These are phyloP conservation scores for Globisporangium parvum DNA, from an alignment of 352 stramenopile species.

Conservation along the genomic window DNA sequence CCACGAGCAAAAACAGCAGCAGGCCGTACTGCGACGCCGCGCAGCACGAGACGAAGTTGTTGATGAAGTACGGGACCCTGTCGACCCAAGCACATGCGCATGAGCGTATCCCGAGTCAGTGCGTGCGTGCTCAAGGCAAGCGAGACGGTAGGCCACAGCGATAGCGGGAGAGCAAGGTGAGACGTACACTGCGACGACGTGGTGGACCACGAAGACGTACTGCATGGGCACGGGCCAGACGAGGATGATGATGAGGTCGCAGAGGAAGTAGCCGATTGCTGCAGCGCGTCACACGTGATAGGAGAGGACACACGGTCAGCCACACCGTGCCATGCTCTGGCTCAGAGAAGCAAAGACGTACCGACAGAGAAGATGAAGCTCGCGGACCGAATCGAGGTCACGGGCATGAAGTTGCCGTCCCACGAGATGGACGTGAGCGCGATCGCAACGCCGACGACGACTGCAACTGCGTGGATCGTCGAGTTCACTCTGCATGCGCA, in stretches of 20 bases:
- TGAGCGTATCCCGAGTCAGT: background rate
- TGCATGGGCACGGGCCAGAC: slow-evolving; percentile 73
- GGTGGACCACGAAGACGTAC: slow-evolving; percentile 71
- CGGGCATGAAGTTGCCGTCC: slow-evolving; percentile 57
- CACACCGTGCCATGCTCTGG: too few relatives aligned
- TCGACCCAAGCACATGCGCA: background rate
- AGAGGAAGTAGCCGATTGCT: slow-evolving; percentile 80
- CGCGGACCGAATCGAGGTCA: slow-evolving; percentile 62
- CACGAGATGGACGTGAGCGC: slow-evolving; percentile 61
- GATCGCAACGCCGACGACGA: slow-evolving; percentile 60
- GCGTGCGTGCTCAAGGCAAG: background rate
- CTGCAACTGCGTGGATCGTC: slow-evolving; percentile 60
- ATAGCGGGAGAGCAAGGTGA: background rate
- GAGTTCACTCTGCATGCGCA: slow-evolving; percentile 59
- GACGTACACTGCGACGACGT: slow-evolving; percentile 76
- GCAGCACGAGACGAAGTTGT: slow-evolving; percentile 84
- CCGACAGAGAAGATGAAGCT: slow-evolving; percentile 84
- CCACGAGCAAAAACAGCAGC: slow-evolving; percentile 73
- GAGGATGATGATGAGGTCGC: slow-evolving; percentile 76
- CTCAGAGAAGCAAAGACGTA: slow-evolving; percentile 14
- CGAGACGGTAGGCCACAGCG: background rate
- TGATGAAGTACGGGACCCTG: slow-evolving; percentile 78
- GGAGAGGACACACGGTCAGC: background rate
- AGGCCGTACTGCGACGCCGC: slow-evolving; percentile 68
- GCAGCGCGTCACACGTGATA: background rate